Evolutionary conservation across 495 filamentous ascomycete genomes (phyloP).

Genomic region (Xylaria bambusicola): DNA sequence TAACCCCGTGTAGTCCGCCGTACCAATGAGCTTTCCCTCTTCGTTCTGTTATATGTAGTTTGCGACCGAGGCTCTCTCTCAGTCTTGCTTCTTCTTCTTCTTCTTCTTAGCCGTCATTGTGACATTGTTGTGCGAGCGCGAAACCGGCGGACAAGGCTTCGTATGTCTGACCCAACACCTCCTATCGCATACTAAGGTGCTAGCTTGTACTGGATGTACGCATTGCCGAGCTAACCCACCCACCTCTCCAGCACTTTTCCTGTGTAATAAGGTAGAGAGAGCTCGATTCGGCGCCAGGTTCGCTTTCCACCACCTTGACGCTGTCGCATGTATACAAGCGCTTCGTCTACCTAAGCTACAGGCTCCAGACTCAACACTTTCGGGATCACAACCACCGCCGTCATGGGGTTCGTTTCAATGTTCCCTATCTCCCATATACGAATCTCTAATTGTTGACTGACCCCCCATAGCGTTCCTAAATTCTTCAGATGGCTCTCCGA

Average conservation of each 20-base stretch:
- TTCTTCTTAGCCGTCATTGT: too few relatives aligned
- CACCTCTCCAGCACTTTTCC: too few relatives aligned
- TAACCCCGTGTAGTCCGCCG: neutral
- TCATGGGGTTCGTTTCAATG: slow-evolving; percentile 16
- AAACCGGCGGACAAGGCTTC: neutral
- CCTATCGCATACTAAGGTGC: neutral
- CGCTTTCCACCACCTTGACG: too few relatives aligned
- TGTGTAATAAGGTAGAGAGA: too few relatives aligned
- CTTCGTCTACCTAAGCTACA: too few relatives aligned
- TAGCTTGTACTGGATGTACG: neutral
- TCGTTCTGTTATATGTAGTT: slow-evolving; percentile 11
- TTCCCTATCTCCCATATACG: neutral
- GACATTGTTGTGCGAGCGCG: too few relatives aligned
- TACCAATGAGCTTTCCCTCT: slow-evolving; percentile 1
- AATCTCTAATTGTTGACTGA: neutral
- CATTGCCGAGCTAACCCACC: too few relatives aligned
- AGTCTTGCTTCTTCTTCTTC: neutral
- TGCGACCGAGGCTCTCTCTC: neutral
- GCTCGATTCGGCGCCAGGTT: too few relatives aligned
- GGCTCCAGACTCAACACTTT: too few relatives aligned
- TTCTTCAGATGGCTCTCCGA: slow-evolving; percentile 94
- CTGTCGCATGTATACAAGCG: too few relatives aligned
- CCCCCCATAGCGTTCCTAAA: slow-evolving; percentile 78
- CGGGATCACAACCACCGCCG: neutral
- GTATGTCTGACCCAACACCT: neutral